These are phyloP conservation scores for Rhododendron molle DNA, from an alignment of 148 eudicot genomes.

Conservation along the genomic window DNA sequence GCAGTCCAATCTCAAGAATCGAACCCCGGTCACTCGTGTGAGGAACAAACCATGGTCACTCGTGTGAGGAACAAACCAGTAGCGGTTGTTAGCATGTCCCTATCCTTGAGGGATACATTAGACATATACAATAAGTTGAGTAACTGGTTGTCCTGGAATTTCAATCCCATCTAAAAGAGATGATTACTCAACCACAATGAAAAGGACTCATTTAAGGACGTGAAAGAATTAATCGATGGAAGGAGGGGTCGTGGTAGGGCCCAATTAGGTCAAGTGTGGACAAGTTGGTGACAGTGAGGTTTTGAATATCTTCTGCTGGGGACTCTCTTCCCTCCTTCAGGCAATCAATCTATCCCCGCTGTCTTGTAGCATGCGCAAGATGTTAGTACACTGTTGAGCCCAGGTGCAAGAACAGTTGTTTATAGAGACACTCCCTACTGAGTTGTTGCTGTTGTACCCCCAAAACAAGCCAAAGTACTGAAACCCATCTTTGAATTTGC, in stretches of 20 bases:
- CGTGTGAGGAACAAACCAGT: neutral
- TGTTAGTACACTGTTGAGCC: neutral
- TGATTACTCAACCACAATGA: neutral
- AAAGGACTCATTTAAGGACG: neutral
- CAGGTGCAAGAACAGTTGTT: neutral
- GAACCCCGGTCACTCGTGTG: neutral
- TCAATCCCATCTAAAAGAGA: neutral
- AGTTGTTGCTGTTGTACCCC: constrained; percentile 4
- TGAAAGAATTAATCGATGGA: neutral
- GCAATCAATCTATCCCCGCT: neutral
- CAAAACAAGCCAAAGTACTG: neutral
- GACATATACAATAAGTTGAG: neutral
- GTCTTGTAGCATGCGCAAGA: constrained; percentile 1
- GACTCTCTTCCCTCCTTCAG: neutral
- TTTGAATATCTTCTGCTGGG: neutral
- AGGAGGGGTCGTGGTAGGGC: neutral
- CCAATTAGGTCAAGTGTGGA: constrained; percentile 4
- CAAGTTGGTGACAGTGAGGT: constrained; percentile 6
- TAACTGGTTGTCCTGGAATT: neutral
- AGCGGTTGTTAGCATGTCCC: neutral
- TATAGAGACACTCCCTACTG: neutral
- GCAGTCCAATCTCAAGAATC: neutral
- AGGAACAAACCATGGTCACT: neutral
- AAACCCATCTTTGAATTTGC: no score
- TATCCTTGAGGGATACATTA: neutral